Percentiles rank a stretch among this genome's conserved stretches.
Evolutionary conservation across 371 early-diverging fungal genomes (phyloP).

Genomic region (Mucor racemosus): DNA sequence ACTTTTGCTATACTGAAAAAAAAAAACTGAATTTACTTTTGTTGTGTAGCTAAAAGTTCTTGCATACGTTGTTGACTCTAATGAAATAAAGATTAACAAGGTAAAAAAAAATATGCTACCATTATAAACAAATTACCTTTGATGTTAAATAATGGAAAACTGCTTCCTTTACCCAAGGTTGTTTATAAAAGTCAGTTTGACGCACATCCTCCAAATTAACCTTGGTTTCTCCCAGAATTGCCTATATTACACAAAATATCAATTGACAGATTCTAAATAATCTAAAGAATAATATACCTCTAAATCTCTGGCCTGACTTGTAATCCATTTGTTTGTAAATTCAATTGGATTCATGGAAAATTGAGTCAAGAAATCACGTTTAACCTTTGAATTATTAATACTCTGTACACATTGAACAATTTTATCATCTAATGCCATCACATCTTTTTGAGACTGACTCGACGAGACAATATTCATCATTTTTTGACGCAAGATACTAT

Average conservation of each 20-base stretch:
- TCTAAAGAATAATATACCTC: conserved; percentile 55
- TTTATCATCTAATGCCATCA: conserved; percentile 67
- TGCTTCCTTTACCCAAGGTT: conserved; percentile 90
- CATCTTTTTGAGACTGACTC: conserved; percentile 55
- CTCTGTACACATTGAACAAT: conserved; percentile 75
- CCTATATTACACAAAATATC: conserved; percentile 10
- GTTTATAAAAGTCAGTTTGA: conserved; percentile 81
- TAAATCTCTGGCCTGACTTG: conserved; percentile 88
- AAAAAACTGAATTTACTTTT: neutral
- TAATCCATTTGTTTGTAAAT: conserved; percentile 92
- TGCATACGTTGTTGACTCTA: conserved; percentile 58
- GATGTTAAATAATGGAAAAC: conserved; percentile 85
- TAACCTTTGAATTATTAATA: conserved; percentile 84
- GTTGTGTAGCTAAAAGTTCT: conserved; percentile 47
- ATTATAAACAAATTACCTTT: conserved; percentile 44
- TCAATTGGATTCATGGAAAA: conserved; percentile 86
- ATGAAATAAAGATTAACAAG: neutral
- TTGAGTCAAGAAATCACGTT: conserved; percentile 90
- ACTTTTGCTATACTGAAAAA: neutral
- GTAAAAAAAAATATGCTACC: neutral
- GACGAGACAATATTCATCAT: conserved; percentile 53
- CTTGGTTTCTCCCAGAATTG: conserved; percentile 83
- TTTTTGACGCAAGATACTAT: conserved; percentile 70
- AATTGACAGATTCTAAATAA: neutral
- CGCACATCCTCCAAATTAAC: conserved; percentile 86